Base-by-base conservation (phyloP, 129 eudicot species). In the Lactuca saligna region DNA sequence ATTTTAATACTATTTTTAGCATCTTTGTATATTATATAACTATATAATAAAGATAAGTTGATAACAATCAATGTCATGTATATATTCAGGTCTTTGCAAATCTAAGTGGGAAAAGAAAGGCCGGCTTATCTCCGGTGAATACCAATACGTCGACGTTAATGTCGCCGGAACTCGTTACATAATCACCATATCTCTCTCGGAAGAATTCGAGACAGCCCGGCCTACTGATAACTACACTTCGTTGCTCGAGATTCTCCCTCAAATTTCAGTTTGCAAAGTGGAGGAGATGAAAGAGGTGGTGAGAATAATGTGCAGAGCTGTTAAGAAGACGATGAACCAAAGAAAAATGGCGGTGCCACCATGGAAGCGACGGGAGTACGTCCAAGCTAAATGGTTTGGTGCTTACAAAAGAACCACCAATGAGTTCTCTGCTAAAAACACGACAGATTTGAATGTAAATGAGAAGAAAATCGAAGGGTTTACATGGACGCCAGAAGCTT, bases 91-190 rank as follows among this genome's bases (percentile, higher is more conserved):
- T 34, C 77, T 93, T 9, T 93, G 97, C 99, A 93, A 89, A 88
- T 93, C 95, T 4, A 82, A 84, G 73, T 93, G 99, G 99, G 95
- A 87, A 63, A 89, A 81, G 77, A 79, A 57, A 13, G 88, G 87
- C 5, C 65, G 74, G 20, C 66, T 59, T 57, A 83, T 81, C 4
- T 68, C 95, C 0, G 99, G 99, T 4, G 61, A 74, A 56, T 81
- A 89, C 66, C 92, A 93, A 63, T 93, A 89, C 75, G 54, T 93
- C 4, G 99, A 93, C 59, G 76, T 93, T 1, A 86, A 70, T 3
- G 57, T 74, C 2, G 65, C 37, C 0, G 79, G 80, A 37, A 66
- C 38, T 37, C 87, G 96, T 17, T 89, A 84, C 84, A 78, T 89
- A 13, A 29, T 93, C 10, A 84, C 81, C 20, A 50, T 83, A 35